A percentile compares a stretch with the other conserved stretches of the same genome.
phyloP scores from a whole-genome alignment of 106 monocot genomes.

The Dendrobium nobile region DNA sequence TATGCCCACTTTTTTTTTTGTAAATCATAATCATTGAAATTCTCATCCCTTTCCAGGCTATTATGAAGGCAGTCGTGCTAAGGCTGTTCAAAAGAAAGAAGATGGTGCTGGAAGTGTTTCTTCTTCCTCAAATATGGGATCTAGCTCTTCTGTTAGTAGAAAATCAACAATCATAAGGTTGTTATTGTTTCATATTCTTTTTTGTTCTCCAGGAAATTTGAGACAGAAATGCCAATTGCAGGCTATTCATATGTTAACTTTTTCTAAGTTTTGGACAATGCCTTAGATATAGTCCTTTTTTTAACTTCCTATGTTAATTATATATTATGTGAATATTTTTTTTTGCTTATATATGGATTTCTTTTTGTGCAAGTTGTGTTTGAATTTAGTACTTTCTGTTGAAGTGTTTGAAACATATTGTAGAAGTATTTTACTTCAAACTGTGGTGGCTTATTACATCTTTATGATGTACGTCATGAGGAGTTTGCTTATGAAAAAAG shows the following conservation, averaged over 20 bases:
- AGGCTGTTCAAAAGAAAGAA: constrained; percentile 45
- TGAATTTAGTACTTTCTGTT: not conserved
- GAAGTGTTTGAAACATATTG: not conserved
- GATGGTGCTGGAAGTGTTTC: constrained; percentile 24
- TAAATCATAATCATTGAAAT: not conserved
- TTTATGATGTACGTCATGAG: not conserved
- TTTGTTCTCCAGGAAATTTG: not conserved
- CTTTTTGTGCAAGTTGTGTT: not conserved
- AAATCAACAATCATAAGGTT: constrained; percentile 28
- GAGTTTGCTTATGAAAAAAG: not conserved
- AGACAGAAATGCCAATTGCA: not conserved
- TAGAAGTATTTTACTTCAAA: not conserved
- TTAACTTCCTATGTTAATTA: not conserved
- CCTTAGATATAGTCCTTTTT: not conserved
- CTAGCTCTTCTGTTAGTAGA: constrained; percentile 20
- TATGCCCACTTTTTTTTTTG: not conserved
- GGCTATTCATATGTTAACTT: not conserved
- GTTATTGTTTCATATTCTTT: not conserved
- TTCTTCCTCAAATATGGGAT: constrained; percentile 26
- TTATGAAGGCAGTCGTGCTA: constrained; percentile 28
- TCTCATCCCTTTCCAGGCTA: constrained; percentile 12
- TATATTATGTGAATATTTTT: not conserved
- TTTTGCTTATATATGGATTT: not conserved
- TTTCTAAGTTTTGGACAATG: not conserved
- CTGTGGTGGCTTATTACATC: no score